Evolutionary conservation across 1,139 yeast genomes (phyloP).

Genomic region (Hyphopichia fennica): DNA sequence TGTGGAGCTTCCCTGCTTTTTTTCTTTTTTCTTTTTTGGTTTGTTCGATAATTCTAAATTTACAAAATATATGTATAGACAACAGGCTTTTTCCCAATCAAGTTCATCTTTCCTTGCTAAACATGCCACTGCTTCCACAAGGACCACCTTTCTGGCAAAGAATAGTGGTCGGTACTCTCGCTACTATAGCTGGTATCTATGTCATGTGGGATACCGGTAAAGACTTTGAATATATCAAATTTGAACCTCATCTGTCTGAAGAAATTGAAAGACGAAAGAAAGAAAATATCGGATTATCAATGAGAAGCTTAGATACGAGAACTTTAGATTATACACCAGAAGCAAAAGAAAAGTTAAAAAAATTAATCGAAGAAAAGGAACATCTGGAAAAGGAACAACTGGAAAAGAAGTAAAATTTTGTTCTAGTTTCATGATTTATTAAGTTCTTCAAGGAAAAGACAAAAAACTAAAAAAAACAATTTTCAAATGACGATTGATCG

Average conservation of each 20-base stretch:
- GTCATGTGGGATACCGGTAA: constrained; percentile 35
- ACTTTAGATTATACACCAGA: constrained; percentile 47
- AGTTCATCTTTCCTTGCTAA: no score
- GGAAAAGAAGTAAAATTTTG: no score
- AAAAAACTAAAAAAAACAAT: neutral
- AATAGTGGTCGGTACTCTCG: constrained; percentile 38
- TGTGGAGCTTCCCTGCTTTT: no score
- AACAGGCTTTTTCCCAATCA: no score
- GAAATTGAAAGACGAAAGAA: constrained; percentile 39
- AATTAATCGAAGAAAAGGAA: constrained; percentile 21
- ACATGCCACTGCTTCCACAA: constrained; percentile 15
- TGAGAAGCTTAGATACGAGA: constrained; percentile 34
- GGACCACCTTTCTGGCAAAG: constrained; percentile 38
- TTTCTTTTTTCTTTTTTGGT: no score
- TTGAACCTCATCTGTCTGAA: constrained; percentile 38
- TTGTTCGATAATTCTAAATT: no score
- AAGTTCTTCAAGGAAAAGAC: neutral
- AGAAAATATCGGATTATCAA: constrained; percentile 31
- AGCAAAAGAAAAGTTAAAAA: constrained; percentile 35
- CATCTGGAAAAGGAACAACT: neutral
- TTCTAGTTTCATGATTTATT: no score
- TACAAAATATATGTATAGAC: no score
- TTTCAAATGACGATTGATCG: no score
- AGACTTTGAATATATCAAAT: constrained; percentile 43
- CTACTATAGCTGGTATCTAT: constrained; percentile 33